Percentiles rank a stretch among this genome's conserved stretches.
phyloP scores from a whole-genome alignment of 495 filamentous ascomycete species.

The Chaetomium cochliodes region DNA sequence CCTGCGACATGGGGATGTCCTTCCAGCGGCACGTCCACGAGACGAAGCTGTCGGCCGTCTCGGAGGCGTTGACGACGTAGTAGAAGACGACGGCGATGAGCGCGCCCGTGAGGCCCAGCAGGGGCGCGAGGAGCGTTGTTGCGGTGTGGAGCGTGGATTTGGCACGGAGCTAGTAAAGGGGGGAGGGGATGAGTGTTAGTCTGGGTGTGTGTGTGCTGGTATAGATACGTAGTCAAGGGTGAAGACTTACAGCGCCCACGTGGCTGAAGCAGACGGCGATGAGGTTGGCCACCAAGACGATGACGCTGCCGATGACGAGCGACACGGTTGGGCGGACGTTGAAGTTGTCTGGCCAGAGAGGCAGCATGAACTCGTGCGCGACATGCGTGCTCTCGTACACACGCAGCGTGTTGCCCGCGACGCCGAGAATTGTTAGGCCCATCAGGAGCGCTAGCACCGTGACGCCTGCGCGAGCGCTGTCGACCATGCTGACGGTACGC shows the following conservation, averaged over 20 bases:
- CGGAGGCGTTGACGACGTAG: conserved; percentile 53
- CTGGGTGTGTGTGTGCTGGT: too few species aligned
- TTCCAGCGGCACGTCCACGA: conserved; percentile 58
- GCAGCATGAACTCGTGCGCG: conserved; percentile 39
- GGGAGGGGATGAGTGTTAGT: background rate
- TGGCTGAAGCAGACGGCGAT: conserved; percentile 46
- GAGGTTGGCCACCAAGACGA: conserved; percentile 47
- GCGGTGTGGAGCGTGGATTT: conserved; percentile 38
- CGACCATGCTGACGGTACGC: conserved; percentile 38
- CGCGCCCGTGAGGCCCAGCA: conserved; percentile 46
- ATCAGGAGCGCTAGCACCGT: conserved; percentile 50
- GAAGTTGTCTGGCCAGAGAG: conserved; percentile 54
- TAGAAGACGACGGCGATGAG: conserved; percentile 53
- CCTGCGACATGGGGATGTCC: conserved; percentile 42
- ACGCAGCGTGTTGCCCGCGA: conserved; percentile 48
- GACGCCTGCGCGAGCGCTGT: conserved; percentile 45
- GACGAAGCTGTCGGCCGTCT: conserved; percentile 46
- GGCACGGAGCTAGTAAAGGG: conserved; percentile 49
- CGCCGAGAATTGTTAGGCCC: conserved; percentile 49
- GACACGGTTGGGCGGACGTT: conserved; percentile 52
- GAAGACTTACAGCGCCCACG: conserved; percentile 38
- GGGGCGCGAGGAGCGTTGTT: conserved; percentile 41
- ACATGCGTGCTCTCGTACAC: conserved; percentile 53
- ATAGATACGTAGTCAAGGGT: background rate
- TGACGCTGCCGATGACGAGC: conserved; percentile 45